Percentiles rank a stretch among this genome's conserved stretches.
phyloP scores from a whole-genome alignment of 805 yeast species.

The Jamesozyma hellenica region DNA sequence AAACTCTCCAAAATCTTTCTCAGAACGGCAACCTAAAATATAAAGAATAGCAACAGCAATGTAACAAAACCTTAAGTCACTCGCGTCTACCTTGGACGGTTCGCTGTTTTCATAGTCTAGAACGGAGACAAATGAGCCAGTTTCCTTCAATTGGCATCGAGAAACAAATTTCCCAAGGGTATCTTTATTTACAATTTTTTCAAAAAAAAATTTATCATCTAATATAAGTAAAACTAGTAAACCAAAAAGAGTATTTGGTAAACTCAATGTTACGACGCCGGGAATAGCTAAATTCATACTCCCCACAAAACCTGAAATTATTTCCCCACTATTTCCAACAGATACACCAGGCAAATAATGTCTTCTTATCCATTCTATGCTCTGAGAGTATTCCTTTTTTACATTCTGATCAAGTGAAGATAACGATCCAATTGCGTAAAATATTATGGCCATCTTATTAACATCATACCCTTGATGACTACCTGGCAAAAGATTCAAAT shows the following conservation, averaged over 20 bases:
- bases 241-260: conserved; percentile 73
- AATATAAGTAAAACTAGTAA: conserved; percentile 42
- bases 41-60: conserved; percentile 57
- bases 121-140: conserved; percentile 48
- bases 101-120: conserved; percentile 23
- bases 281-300: conserved; percentile 11
- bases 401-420: conserved; percentile 23
- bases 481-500: conserved; percentile 45
- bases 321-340: conserved; percentile 16
- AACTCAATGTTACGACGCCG: conserved; percentile 36
- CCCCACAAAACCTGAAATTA: conserved; percentile 24
- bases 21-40: conserved; percentile 31
- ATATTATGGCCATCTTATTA: conserved; percentile 57
- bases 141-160: conserved; percentile 46
- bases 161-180: conserved; percentile 45
- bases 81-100: conserved; percentile 41
- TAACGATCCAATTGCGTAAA: conserved; percentile 55
- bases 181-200: conserved; percentile 29
- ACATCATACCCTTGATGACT: conserved; percentile 55
- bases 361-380: conserved; percentile 23
- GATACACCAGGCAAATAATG: conserved; percentile 25
- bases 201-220: conserved; percentile 36
- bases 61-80: conserved; percentile 65
- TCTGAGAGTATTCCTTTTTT: conserved; percentile 20
- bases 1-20: conserved; percentile 23